These are phyloP conservation scores for Trichoderma atrobrunneum DNA, from an alignment of 2,329 filamentous ascomycete genomes.

Conservation along the genomic window DNA sequence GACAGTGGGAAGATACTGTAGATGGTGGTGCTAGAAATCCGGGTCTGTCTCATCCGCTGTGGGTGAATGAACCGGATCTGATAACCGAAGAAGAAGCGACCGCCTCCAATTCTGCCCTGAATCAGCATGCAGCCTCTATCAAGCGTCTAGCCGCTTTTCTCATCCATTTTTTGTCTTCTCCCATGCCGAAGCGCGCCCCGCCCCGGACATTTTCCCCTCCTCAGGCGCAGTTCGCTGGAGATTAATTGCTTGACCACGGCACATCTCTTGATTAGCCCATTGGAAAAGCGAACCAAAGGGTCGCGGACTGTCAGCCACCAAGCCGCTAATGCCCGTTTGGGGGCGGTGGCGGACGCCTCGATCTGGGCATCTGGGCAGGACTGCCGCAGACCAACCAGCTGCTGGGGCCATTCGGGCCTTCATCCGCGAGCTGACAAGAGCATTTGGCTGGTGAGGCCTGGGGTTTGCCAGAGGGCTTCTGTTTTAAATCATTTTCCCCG, in stretches of 20 bases:
- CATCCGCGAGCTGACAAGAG: slow-evolving; percentile 12
- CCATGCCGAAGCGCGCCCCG: slow-evolving; percentile 15
- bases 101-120: neutral
- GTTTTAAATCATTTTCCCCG: neutral
- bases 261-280: neutral
- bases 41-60: neutral
- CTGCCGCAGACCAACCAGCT: neutral
- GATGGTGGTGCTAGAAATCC: neutral
- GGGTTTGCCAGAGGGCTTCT: neutral
- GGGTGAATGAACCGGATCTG: neutral
- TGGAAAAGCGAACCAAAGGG: neutral
- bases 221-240: neutral
- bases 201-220: slow-evolving; percentile 16
- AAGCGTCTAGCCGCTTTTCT: neutral
- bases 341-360: slow-evolving; percentile 15
- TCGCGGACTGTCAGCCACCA: neutral
- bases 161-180: neutral
- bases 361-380: neutral
- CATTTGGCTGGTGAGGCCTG: neutral
- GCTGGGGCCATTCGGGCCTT: slow-evolving; percentile 19
- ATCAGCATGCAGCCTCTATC: neutral
- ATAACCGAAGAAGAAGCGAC: slow-evolving; percentile 5
- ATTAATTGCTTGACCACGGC: slow-evolving; percentile 8
- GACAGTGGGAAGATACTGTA: neutral
- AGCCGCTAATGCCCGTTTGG: neutral